These are phyloP conservation scores for Podaxis sp. DNA, from an alignment of 768 basidiomycete genomes.

Conservation along the genomic window DNA sequence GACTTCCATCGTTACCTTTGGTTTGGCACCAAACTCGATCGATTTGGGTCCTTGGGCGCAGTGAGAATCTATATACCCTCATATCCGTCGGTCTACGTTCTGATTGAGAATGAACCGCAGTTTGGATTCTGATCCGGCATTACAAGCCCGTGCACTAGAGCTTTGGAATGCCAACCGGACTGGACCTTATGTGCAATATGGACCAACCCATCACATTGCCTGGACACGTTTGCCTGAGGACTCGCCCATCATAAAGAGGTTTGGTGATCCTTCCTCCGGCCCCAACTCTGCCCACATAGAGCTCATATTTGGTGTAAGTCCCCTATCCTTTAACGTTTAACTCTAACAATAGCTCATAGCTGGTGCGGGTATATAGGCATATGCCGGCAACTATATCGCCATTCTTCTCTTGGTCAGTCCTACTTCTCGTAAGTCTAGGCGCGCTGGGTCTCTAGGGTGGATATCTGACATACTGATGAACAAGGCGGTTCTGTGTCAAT, in stretches of 20 bases:
- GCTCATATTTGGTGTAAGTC: constrained; percentile 3
- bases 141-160: constrained; percentile 10
- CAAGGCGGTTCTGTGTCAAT: constrained; percentile 22
- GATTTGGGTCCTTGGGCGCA: constrained; percentile 12
- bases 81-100: background rate
- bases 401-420: constrained; percentile 25
- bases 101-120: background rate
- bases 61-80: background rate
- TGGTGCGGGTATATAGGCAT: constrained; percentile 6
- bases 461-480: background rate
- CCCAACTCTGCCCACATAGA: constrained; percentile 15
- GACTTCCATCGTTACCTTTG: background rate
- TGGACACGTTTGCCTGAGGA: constrained; percentile 11
- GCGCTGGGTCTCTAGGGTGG: background rate
- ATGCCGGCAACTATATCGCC: constrained; percentile 21
- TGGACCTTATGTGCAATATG: background rate
- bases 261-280: constrained; percentile 13
- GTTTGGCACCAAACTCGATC: background rate
- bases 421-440: constrained; percentile 20
- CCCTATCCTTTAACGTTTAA: background rate
- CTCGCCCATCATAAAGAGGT: background rate
- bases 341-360: background rate
- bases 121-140: background rate
- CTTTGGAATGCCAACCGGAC: constrained; percentile 16
- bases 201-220: constrained; percentile 5